phyloP scores from a whole-genome alignment of 345 rosid genomes.

The Acer yangbiense region DNA sequence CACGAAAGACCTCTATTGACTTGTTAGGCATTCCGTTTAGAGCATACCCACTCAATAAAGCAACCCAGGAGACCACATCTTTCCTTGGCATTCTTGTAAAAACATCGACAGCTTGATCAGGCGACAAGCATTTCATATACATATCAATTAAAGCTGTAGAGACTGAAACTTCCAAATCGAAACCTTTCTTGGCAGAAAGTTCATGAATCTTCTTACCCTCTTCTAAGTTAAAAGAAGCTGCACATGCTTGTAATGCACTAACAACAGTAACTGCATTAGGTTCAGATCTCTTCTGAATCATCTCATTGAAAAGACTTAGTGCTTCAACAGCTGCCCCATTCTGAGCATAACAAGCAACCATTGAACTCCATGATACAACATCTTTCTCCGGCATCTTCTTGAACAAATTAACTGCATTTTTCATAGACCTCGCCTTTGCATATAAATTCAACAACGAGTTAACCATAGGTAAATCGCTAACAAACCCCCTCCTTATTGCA shows the following conservation, averaged over 20 bases:
- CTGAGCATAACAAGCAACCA: constrained; percentile 45
- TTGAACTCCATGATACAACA: constrained; percentile 61
- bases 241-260: constrained; percentile 54
- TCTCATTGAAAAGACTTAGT: constrained; percentile 40
- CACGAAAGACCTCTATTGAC: constrained; percentile 41
- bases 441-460: constrained; percentile 57
- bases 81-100: constrained; percentile 47
- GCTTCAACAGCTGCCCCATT: constrained; percentile 43
- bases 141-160: constrained; percentile 59
- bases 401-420: constrained; percentile 37
- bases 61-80: constrained; percentile 66
- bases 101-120: constrained; percentile 45
- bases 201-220: constrained; percentile 51
- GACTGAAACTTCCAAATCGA: constrained; percentile 42
- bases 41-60: constrained; percentile 56
- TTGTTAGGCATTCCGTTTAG: constrained; percentile 48
- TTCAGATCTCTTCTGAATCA: constrained; percentile 39
- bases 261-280: constrained; percentile 45
- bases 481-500: constrained; percentile 44
- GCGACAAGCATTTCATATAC: constrained; percentile 62
- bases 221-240: constrained; percentile 39
- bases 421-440: constrained; percentile 40
- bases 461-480: constrained; percentile 30
- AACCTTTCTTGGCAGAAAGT: constrained; percentile 40
- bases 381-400: constrained; percentile 44